A percentile compares a stretch with the other conserved stretches of the same genome.
Evolutionary conservation across 169 alveolate species (phyloP).

Genomic region (Amoebophrya sp.): DNA sequence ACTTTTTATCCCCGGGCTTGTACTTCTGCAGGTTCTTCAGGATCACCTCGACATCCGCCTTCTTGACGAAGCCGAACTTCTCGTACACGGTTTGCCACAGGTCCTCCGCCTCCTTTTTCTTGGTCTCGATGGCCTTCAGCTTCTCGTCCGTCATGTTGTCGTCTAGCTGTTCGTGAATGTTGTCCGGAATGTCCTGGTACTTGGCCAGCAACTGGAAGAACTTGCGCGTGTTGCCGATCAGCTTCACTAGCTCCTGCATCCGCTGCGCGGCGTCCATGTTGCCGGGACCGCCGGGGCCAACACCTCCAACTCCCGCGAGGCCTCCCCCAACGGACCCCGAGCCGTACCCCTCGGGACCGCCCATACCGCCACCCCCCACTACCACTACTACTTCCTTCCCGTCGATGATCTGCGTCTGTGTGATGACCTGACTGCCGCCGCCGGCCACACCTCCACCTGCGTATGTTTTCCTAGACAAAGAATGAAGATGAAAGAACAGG

Average conservation of each 20-base stretch:
- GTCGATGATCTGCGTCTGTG: neutral
- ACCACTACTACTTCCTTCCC: neutral
- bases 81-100: neutral
- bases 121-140: neutral
- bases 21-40: neutral
- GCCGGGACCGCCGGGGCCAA: neutral
- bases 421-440: neutral
- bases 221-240: neutral
- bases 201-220: neutral
- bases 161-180: neutral
- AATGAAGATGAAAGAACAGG: no score
- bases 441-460: no score
- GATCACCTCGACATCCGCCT: neutral
- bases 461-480: no score
- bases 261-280: neutral
- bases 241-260: neutral
- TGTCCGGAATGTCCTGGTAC: neutral
- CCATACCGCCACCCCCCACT: neutral
- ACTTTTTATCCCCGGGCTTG: neutral
- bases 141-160: neutral
- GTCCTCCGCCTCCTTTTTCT: neutral
- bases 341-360: neutral
- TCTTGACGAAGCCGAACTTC: neutral
- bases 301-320: neutral
- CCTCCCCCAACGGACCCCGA: no score